phyloP scores from a whole-genome alignment of 192 early-diverging fungal genomes.

The Neocallimastix lanati region DNA sequence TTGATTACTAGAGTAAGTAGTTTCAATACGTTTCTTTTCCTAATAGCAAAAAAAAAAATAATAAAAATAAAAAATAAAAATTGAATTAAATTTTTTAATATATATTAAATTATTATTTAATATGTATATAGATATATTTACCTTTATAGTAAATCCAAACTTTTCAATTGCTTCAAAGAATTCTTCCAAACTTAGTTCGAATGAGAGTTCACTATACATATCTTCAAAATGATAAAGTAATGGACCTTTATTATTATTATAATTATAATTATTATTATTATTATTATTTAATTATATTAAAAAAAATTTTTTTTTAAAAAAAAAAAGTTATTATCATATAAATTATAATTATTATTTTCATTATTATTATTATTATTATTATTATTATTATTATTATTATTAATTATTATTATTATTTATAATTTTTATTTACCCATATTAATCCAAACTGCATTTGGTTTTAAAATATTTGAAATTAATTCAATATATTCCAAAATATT shows the following conservation, averaged over 20 bases:
- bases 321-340: no score
- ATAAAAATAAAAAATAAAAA: no score
- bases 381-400: background rate
- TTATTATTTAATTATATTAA: no score
- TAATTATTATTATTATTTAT: background rate
- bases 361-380: slow-evolving; percentile 18
- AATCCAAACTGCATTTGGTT: slow-evolving; percentile 64
- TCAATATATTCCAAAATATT: slow-evolving; percentile 79
- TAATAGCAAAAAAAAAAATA: no score
- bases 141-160: slow-evolving; percentile 5
- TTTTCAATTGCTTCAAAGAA: slow-evolving; percentile 20
- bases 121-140: background rate
- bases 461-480: slow-evolving; percentile 55
- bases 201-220: slow-evolving; percentile 50
- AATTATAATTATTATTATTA: background rate
- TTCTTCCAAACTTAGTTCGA: slow-evolving; percentile 78
- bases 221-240: slow-evolving; percentile 91
- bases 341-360: background rate
- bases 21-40: slow-evolving; percentile 1
- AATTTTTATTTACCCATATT: slow-evolving; percentile 38
- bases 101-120: no score
- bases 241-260: slow-evolving; percentile 40
- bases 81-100: no score
- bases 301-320: no score
- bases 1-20: slow-evolving; percentile 4